phyloP scores from a whole-genome alignment of 163 green algal genomes.

The Scenedesmus sp. region DNA sequence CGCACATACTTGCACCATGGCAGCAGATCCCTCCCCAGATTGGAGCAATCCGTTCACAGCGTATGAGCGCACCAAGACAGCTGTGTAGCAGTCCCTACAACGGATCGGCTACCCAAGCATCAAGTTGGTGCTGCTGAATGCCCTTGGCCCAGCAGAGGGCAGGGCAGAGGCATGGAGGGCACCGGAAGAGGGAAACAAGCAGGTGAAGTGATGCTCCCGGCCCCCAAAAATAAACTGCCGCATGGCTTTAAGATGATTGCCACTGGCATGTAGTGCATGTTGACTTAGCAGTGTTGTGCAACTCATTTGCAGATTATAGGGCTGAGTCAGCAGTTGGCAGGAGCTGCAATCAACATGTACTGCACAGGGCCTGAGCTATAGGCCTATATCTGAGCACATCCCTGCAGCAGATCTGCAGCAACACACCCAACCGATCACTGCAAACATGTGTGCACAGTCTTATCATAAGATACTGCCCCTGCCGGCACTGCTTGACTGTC shows the following conservation, averaged over 20 bases:
- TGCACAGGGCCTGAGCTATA: no score
- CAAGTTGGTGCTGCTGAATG: conserved; percentile 75
- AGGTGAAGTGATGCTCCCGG: conserved; percentile 49
- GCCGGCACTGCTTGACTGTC: background rate
- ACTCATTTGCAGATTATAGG: no score
- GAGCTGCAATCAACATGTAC: background rate
- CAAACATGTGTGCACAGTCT: background rate
- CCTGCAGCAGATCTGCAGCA: background rate
- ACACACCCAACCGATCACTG: no score
- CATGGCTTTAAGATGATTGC: background rate
- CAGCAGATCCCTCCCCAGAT: background rate
- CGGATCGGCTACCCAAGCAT: conserved; percentile 17
- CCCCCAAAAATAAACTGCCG: no score
- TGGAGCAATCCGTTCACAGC: conserved; percentile 9
- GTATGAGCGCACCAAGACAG: conserved; percentile 9
- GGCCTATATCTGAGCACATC: no score
- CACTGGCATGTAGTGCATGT: background rate
- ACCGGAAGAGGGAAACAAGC: conserved; percentile 59
- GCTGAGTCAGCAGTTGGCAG: no score
- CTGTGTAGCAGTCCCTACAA: conserved; percentile 29
- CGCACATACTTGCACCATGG: background rate
- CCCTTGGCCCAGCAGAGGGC: conserved; percentile 47
- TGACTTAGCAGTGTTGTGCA: background rate
- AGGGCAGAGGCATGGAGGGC: conserved; percentile 70
- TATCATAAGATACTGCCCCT: no score